phyloP scores from a whole-genome alignment of 306 rosid genomes.

The Begonia masoniana region DNA sequence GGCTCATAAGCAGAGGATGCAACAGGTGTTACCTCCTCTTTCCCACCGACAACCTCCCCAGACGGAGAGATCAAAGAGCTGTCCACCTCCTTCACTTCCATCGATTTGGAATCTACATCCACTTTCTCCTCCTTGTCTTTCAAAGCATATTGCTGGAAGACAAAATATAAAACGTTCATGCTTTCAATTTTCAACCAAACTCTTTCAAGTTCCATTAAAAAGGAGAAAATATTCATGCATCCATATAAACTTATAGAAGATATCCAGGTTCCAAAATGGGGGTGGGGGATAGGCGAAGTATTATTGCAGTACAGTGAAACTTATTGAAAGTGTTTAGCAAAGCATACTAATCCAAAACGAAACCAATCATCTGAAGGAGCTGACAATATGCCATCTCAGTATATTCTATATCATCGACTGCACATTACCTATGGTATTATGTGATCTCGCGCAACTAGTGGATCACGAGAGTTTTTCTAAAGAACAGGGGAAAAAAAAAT shows the following conservation, averaged over 20 bases:
- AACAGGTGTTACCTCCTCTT: constrained; percentile 22
- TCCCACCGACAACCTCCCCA: constrained; percentile 27
- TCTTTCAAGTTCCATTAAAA: not conserved
- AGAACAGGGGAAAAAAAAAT: no score
- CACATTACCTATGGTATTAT: no score
- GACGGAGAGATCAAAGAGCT: constrained; percentile 23
- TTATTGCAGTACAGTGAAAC: not conserved
- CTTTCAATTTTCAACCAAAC: not conserved
- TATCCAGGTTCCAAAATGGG: no score
- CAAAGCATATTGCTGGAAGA: constrained; percentile 52
- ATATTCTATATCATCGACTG: no score
- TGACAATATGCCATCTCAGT: no score
- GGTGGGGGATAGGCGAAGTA: not conserved
- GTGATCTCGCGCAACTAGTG: no score
- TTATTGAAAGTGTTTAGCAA: no score
- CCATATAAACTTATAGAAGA: not conserved
- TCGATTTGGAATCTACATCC: constrained; percentile 22
- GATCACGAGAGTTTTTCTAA: no score
- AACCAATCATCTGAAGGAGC: no score
- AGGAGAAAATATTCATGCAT: not conserved
- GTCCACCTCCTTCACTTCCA: constrained; percentile 49
- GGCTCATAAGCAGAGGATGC: constrained; percentile 1
- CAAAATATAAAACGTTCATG: not conserved
- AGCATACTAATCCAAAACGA: no score
- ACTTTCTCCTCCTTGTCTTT: constrained; percentile 34